These are phyloP conservation scores for Cunninghamia lanceolata DNA, from an alignment of 75 land plant genomes.

Conservation along the genomic window DNA sequence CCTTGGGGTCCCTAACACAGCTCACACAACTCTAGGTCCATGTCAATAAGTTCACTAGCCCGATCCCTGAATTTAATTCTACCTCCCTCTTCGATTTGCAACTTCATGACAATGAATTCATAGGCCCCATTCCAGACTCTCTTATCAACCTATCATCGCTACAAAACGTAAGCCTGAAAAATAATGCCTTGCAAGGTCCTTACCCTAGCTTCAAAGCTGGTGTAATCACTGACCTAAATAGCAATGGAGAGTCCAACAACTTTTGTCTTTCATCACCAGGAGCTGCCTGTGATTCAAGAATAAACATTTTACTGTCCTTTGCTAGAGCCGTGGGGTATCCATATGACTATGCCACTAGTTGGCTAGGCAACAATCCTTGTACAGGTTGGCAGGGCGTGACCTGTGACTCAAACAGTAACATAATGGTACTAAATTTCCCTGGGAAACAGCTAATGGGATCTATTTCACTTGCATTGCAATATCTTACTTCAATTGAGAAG, in stretches of 20 bases:
- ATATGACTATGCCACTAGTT: constrained; percentile 28
- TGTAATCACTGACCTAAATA: constrained; percentile 16
- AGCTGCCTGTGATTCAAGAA: constrained; percentile 36
- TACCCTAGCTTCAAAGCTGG: constrained; percentile 36
- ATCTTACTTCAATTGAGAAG: constrained; percentile 39
- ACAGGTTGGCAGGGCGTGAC: constrained; percentile 42
- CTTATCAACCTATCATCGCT: constrained; percentile 36
- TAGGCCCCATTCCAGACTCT: constrained; percentile 63
- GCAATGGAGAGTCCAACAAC: constrained; percentile 18
- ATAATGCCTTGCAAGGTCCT: constrained; percentile 78
- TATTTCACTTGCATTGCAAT: constrained; percentile 57
- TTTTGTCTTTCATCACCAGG: constrained; percentile 55
- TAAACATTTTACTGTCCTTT: constrained; percentile 42
- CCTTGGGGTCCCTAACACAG: constrained; percentile 41
- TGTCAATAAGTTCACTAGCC: constrained; percentile 59
- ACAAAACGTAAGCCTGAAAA: constrained; percentile 48
- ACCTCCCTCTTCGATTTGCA: constrained; percentile 30
- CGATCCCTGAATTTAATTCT: constrained; percentile 67
- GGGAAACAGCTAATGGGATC: constrained; percentile 50
- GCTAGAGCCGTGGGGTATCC: constrained; percentile 43
- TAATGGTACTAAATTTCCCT: constrained; percentile 35
- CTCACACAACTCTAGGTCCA: constrained; percentile 70
- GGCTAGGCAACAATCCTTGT: constrained; percentile 85
- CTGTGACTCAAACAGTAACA: constrained; percentile 41
- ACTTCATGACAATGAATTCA: constrained; percentile 61